Base-by-base conservation (phyloP, 2,329 filamentous ascomycete species). In the Polytolypa hystricis region DNA sequence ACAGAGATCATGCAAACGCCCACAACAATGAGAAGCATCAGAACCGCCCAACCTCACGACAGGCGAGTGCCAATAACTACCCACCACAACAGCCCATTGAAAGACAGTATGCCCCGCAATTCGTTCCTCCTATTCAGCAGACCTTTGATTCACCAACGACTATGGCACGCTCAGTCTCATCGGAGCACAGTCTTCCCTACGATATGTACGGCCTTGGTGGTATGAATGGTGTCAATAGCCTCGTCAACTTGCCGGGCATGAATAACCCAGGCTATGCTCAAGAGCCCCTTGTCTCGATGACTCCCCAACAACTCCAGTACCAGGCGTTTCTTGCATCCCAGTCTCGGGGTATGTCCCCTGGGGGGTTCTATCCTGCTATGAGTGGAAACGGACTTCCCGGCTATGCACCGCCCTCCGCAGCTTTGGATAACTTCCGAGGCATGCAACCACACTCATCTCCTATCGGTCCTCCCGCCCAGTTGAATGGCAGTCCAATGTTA, bases 231-330 rank as follows among this genome's bases (percentile, higher is more conserved):
- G 40, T 54, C 4, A 57, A 57, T 35, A 51, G 51, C 26, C 25
- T 47, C 16, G 31, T 33, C n/a, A 30, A 20, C 9, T 32, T 40
- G 5, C 28, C 38, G 3, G 8, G 19, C 26, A 40, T 38, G 35
- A 33, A 37, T 14, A 41, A 38, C 26, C 39, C 51, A 37, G 55
- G 51, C 6, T 65, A 58, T 39, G 45, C 51, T 17, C 61, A 60
- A 39, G 62, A 65, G 25, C 47, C 61, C 1, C 47, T 60, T 38
- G 49, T 57, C 30, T 60, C 62, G 28, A 52, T 69, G 30, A 58
- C 56, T 11, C 65, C 64, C 31, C 67, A 71, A 39, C 67, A 73
- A 47, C 51, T 73, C 19, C 74, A 77, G 48, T 77, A 77, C 47
- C 74, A 76, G 50, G 62, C 63, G 21, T 66, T 73, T 47, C 55